Evolutionary conservation across 2,329 filamentous ascomycete species (phyloP), one percentile per base, ranked within the genome.

Genomic region (Madurella fahalii): DNA sequence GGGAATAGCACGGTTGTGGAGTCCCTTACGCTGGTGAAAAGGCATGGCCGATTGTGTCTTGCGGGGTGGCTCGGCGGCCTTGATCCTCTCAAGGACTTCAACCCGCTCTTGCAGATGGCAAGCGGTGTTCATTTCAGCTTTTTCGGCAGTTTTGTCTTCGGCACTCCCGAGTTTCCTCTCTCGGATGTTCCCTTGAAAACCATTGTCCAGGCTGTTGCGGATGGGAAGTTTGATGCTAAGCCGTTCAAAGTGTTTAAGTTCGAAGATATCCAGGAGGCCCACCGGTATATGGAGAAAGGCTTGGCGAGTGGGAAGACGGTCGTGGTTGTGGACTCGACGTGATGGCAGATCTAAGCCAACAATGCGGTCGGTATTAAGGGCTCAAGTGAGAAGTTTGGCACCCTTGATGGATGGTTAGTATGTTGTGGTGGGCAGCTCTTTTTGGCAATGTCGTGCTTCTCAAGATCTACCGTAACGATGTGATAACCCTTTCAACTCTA

Each of bases 111-210:
- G 7, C 67, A 76, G 61, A 77, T 77, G 73, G 66, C 68, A 15
- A 66, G 67, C 18, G 74, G 73, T 0, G 72, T 76, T n/a, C 73
- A 76, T 54, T 74, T 77, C 53, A 75, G 69, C 54, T 65, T 77
- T 31, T 77, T 75, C 59, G 67, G 69, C 5, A 75, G 72, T 54
- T 69, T 69, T 48, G 68, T 69, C 2, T 62, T 75, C 37, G 72
- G 68, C 5, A 65, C 50, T 2, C 56, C 58, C 0, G 71, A 67
- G 15, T 74, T 74, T 47, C 68, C 72, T 7, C 47, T 75, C 31
- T 69, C 68, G 0, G 64, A 62, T 17, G 66, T 75, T n/a, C 72
- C 71, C 5, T 56, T 76, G 32, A 66, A 67, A 40, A 65, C 68
- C 4, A 73, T 75, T 54, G 65, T 72, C 5, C 47, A 57, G 16